Conservation (phyloP, 306 rosid genomes). For the Hippophae gyantsensis region DNA sequence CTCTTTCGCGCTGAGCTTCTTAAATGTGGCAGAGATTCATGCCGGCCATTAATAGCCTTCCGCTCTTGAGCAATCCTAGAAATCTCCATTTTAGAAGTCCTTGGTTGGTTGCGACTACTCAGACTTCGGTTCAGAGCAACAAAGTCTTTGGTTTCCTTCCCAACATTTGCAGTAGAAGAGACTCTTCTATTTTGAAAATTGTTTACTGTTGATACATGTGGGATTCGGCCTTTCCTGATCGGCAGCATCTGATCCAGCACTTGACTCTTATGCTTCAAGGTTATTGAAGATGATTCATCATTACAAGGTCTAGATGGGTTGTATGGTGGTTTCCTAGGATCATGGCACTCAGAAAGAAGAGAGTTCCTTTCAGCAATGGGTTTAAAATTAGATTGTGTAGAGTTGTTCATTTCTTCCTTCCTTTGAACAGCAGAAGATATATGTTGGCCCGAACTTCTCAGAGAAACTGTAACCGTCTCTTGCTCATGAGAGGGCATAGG, state of each 20-base stretch:
- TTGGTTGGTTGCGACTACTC: conserved; percentile 37
- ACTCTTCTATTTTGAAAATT: conserved; percentile 37
- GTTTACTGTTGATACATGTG: conserved; percentile 33
- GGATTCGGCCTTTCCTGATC: conserved; percentile 26
- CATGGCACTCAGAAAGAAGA: conserved; percentile 25
- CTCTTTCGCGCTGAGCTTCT: conserved; percentile 52
- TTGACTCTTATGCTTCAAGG: conserved; percentile 32
- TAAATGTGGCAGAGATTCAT: conserved; percentile 32
- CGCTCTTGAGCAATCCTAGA: conserved; percentile 45
- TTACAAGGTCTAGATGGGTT: conserved; percentile 27
- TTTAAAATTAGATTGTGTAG: conserved; percentile 17
- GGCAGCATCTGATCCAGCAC: conserved; percentile 33
- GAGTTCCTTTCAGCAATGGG: conserved; percentile 26
- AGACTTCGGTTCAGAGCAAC: conserved; percentile 61
- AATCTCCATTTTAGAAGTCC: conserved; percentile 39
- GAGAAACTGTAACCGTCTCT: conserved; percentile 32
- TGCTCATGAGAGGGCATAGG: conserved; percentile 26
- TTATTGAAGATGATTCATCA: conserved; percentile 31
- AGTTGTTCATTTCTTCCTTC: conserved; percentile 21
- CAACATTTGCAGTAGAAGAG: conserved; percentile 35
- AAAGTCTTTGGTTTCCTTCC: conserved; percentile 49
- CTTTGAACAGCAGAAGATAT: conserved; percentile 23
- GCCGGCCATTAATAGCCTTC: conserved; percentile 39
- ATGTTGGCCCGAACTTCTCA: conserved; percentile 23
- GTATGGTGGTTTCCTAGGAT: conserved; percentile 33